A percentile compares a stretch with the other conserved stretches of the same genome.
Conservation (phyloP, 768 basidiomycete species). For the Lactarius vividus region DNA sequence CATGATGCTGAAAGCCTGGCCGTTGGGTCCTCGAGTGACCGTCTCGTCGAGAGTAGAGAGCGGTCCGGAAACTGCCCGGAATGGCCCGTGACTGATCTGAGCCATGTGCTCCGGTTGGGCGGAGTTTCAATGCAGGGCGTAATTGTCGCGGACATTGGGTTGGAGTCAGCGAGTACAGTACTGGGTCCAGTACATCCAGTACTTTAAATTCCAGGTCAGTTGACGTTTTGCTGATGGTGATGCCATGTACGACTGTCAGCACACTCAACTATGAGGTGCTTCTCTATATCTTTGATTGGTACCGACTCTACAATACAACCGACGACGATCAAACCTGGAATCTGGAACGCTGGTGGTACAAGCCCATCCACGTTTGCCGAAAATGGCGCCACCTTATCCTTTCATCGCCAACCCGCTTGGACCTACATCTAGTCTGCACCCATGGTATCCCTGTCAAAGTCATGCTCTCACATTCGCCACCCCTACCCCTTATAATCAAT, state of each 20-base stretch:
- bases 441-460: background rate
- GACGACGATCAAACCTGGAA: background rate
- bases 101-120: too few species aligned
- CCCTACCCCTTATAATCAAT: conserved; percentile 7
- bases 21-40: background rate
- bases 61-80: too few species aligned
- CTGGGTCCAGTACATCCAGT: too few species aligned
- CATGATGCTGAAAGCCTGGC: background rate
- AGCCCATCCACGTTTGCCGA: background rate
- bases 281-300: background rate
- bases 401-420: background rate
- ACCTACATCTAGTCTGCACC: conserved; percentile 2
- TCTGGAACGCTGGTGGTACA: background rate
- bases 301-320: background rate
- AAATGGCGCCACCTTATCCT: conserved; percentile 2
- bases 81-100: too few species aligned
- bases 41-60: too few species aligned
- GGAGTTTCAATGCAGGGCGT: too few species aligned
- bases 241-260: background rate
- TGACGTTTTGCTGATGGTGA: too few species aligned
- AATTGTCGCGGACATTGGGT: too few species aligned
- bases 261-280: background rate
- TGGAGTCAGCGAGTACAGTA: too few species aligned
- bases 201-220: too few species aligned
- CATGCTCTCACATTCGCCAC: conserved; percentile 2